A percentile compares a stretch with the other conserved stretches of the same genome.
Evolutionary conservation across 1,284 basidiomycete species (phyloP).

Genomic region (Prillingera fragicola): DNA sequence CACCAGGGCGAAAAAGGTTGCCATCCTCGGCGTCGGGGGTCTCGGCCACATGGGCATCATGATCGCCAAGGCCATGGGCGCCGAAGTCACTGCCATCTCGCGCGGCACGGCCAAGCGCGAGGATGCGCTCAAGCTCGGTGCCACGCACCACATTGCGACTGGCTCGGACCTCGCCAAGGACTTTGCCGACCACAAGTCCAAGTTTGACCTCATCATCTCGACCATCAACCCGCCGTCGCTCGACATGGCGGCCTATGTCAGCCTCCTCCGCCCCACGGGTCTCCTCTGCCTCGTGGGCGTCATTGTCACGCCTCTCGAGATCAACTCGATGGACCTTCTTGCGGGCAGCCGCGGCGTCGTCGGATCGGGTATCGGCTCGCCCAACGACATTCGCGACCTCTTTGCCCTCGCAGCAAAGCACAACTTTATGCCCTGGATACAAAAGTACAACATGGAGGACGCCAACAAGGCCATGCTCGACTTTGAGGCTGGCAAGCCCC

Average conservation of each 20-base stretch:
- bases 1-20: constrained; percentile 50
- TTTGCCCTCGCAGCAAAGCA: constrained; percentile 36
- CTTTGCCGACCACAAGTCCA: constrained; percentile 30
- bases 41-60: constrained; percentile 44
- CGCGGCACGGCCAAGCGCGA: constrained; percentile 50
- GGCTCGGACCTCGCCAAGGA: constrained; percentile 27
- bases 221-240: constrained; percentile 34
- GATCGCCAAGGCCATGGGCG: constrained; percentile 54
- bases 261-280: constrained; percentile 44
- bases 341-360: constrained; percentile 21
- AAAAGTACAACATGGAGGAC: constrained; percentile 44
- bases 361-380: constrained; percentile 41
- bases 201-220: constrained; percentile 49
- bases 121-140: constrained; percentile 52
- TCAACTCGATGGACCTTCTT: constrained; percentile 32
- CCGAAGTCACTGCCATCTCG: constrained; percentile 57
- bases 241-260: constrained; percentile 40
- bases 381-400: constrained; percentile 44
- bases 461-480: constrained; percentile 48
- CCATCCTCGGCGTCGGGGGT: constrained; percentile 51
- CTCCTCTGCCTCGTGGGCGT: constrained; percentile 45
- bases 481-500: constrained; percentile 45
- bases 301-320: constrained; percentile 27
- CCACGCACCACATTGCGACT: constrained; percentile 43
- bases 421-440: constrained; percentile 33